Base-by-base conservation (phyloP, 352 stramenopile genomes). In the Phytopythium aichiense region DNA sequence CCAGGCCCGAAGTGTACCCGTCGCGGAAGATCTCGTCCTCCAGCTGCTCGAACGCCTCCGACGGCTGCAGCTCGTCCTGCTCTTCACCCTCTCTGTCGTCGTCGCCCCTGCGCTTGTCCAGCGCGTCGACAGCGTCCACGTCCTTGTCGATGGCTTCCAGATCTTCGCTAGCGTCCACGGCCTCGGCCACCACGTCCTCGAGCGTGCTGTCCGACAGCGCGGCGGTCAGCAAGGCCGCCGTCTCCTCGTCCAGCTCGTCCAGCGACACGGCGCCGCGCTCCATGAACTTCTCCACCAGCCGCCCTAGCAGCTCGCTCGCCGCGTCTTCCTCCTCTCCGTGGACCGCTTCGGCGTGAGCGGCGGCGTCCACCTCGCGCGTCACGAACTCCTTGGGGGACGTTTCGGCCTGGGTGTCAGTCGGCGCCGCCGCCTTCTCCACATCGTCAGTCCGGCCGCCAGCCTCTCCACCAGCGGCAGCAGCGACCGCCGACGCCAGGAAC, bases 1-100 rank as follows among this genome's bases (percentile, higher is more conserved):
- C 51, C 1, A 82, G 38, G 20, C 84, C 74, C 15, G 63, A 7
- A 11, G 67, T 79, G 62, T 78, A 73, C 7, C 79, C 81, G 23
- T 87, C 74, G 8, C 62, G 59, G 20, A 64, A 37, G n/a, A 91
- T 65, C 18, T 67, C 75, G 49, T 85, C 72, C 58, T 89, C 77
- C 20, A 91, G 58, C 11, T 64, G 55, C 25, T 87, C 51, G 50
- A 86, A 91, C 25, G 58, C 57, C 7, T 86, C 71, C 9, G 79
- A 82, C 4, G 76, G 70, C 50, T 84, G 64, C 20, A 71, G 43
- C 28, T 73, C 52, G 20, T 66, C 61, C 12, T 63, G 48, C 8
- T 48, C 43, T 6, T 30, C 11, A 7, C n/a, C 5, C 7, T 15
- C 7, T 8, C n/a, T 15, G n/a, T 9, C 9, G 23, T 52, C 33